Conservation (phyloP, 2,329 filamentous ascomycete species). For the Fusarium ramigenum region DNA sequence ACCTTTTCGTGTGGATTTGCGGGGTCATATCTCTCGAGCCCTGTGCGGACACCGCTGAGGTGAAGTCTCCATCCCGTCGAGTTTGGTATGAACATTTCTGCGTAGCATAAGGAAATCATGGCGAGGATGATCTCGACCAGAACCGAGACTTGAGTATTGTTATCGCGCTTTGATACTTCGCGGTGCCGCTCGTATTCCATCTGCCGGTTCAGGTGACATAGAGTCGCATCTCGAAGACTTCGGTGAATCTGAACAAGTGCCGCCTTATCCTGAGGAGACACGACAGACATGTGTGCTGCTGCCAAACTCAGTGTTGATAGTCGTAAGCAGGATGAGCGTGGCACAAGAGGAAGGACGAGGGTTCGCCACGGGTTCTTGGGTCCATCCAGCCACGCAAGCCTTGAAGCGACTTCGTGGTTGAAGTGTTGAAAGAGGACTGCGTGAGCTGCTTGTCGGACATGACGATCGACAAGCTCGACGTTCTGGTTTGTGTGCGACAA, state of each 20-base stretch:
- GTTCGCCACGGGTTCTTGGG: background rate
- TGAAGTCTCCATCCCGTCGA: background rate
- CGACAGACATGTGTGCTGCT: constrained; percentile 1
- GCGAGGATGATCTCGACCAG: background rate
- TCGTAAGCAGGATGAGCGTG: background rate
- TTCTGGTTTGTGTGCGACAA: background rate
- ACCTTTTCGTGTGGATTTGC: background rate
- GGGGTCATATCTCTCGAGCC: background rate
- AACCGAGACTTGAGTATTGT: background rate
- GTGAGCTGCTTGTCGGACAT: background rate
- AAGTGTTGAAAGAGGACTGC: background rate
- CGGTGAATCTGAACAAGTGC: background rate
- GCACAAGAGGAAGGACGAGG: background rate
- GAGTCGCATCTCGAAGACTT: background rate
- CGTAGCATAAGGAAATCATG: background rate
- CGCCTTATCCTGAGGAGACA: background rate
- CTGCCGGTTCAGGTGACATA: background rate
- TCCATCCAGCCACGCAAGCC: background rate
- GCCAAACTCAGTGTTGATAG: background rate
- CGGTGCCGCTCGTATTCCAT: background rate
- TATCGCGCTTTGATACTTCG: background rate
- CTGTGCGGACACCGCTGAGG: background rate
- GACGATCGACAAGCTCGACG: background rate
- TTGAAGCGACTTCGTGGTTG: background rate
- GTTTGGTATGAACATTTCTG: background rate